Base-by-base conservation (phyloP, 2,329 filamentous ascomycete species). In the Microdochium nivale region DNA sequence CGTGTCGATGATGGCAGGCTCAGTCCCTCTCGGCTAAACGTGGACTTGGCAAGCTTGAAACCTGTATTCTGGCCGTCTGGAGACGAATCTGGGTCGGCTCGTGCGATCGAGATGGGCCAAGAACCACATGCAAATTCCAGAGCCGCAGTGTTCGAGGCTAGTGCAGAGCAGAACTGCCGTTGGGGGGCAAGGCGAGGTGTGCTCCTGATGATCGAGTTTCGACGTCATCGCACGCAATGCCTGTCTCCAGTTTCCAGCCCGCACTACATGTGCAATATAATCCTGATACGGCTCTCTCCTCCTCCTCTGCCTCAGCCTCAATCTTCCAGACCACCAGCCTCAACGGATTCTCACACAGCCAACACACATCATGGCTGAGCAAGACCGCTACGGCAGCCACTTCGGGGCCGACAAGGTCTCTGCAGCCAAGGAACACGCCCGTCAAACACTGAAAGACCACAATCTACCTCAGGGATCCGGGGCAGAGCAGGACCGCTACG, bases 401-500 rank as follows among this genome's bases (percentile, higher is more conserved):
- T 44, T 50, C 16, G 49, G 49, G 16, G 40, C 25, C 40, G 49
- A 47, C 37, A 50, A 50, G 37, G 37, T n/a, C 25, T 2, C 32
- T 9, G 49, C 49, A 13, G n/a, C 35, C 9, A 44, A 50, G 19
- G 37, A 54, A 3, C 43, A 49, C 11, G 23, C 52, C 3, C 37
- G 50, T 16, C 30, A 52, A 7, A 43, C n/a, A 16, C 16, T 44
- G 14, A 16, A 19, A 11, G 40, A 44, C n/a, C 7, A 37, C 33
- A 37, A 37, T 7, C 33, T 37, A 14, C 33, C 33, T 14, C 5
- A 19, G 7, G 33, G 7, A 7, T 55, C 55, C 3, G 56, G 57
- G 3, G 57, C 57, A 24, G 57, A 59, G 50, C 56, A 59, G 21
- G 57, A 60, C 43, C 57, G 58, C 33, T 58, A 54, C 51, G 56